Conservation (phyloP, 352 stramenopile genomes). For the Phytophthora pluvialis region DNA sequence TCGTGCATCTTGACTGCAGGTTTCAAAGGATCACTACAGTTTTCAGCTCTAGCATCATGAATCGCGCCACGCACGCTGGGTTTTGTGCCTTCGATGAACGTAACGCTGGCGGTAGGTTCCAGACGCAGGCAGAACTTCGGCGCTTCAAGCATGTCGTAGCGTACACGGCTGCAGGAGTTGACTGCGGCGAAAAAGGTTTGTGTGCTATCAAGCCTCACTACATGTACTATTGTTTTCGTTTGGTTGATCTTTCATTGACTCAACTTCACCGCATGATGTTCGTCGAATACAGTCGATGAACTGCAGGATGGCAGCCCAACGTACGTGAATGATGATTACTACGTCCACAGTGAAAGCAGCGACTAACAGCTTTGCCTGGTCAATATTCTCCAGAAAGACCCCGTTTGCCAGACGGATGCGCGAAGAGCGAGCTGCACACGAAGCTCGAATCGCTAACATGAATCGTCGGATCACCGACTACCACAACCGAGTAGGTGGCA, state of each 20-base stretch:
- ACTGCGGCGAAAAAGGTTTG: slow-evolving; percentile 63
- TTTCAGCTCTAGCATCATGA: slow-evolving; percentile 38
- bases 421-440: slow-evolving; percentile 60
- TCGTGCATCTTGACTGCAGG: background rate
- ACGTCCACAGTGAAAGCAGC: background rate
- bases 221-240: background rate
- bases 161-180: slow-evolving; percentile 52
- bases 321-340: slow-evolving; percentile 26
- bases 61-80: slow-evolving; percentile 63
- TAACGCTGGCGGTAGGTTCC: slow-evolving; percentile 73
- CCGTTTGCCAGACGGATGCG: slow-evolving; percentile 68
- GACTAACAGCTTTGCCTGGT: background rate
- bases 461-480: slow-evolving; percentile 85
- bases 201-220: background rate
- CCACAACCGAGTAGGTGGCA: slow-evolving; percentile 57
- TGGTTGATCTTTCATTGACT: background rate
- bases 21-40: slow-evolving; percentile 10
- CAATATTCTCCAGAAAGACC: slow-evolving; percentile 32
- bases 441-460: slow-evolving; percentile 77
- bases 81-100: slow-evolving; percentile 84
- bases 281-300: slow-evolving; percentile 42
- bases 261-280: background rate
- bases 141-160: slow-evolving; percentile 79
- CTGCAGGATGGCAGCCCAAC: slow-evolving; percentile 48
- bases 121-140: slow-evolving; percentile 78